Percentiles rank a stretch among this genome's conserved stretches.
Conservation (phyloP, 1,284 basidiomycete genomes). For the Ganoderma meredithae region DNA sequence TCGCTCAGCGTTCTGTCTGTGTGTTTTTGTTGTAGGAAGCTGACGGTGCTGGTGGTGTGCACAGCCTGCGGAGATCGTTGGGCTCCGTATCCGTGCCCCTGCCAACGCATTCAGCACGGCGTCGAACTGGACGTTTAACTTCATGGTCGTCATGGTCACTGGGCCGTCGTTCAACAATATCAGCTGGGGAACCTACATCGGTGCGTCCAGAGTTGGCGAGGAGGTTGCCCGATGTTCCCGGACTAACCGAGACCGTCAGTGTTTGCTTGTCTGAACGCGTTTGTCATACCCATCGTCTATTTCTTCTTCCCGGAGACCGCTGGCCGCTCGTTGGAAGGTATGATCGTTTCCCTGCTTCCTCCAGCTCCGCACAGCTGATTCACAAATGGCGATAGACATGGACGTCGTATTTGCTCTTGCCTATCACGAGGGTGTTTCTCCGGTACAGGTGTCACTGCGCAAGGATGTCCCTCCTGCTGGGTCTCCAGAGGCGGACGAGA, state of each 20-base stretch:
- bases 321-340: slow-evolving; percentile 67
- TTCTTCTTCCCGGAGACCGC: slow-evolving; percentile 75
- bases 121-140: slow-evolving; percentile 75
- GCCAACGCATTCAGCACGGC: slow-evolving; percentile 75
- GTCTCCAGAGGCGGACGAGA: slow-evolving; percentile 59
- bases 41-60: slow-evolving; percentile 8
- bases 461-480: slow-evolving; percentile 63
- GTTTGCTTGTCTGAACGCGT: slow-evolving; percentile 66
- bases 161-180: slow-evolving; percentile 72
- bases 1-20: neutral
- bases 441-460: slow-evolving; percentile 61
- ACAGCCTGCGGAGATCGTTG: slow-evolving; percentile 72
- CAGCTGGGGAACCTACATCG: slow-evolving; percentile 68
- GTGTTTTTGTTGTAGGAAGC: slow-evolving; percentile 4
- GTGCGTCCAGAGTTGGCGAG: slow-evolving; percentile 38
- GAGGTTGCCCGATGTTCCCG: neutral
- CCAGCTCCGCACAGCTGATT: neutral
- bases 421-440: slow-evolving; percentile 62
- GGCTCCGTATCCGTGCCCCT: slow-evolving; percentile 67
- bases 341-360: slow-evolving; percentile 10
- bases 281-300: slow-evolving; percentile 68
- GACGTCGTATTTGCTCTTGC: slow-evolving; percentile 69
- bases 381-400: slow-evolving; percentile 53
- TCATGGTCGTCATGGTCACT: slow-evolving; percentile 72
- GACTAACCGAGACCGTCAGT: slow-evolving; percentile 44